Conservation (phyloP, 169 alveolate genomes). For the Amoebophrya sp. region DNA sequence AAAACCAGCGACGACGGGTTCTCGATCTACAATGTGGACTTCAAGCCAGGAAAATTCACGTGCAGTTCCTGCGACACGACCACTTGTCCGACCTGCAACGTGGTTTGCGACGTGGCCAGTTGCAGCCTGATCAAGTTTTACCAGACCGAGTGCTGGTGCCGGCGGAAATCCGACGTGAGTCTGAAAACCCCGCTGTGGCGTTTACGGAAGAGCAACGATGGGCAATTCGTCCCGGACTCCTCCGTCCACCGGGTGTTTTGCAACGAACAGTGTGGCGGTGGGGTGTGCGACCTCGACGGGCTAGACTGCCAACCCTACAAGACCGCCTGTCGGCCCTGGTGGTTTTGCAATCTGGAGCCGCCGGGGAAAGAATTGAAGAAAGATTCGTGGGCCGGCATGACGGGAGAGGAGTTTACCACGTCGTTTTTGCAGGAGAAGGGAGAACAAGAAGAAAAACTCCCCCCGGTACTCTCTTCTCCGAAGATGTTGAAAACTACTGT, state of each 20-base stretch:
- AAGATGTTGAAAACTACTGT: no score
- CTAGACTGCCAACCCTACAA: neutral
- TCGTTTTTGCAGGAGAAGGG: neutral
- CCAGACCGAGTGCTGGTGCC: neutral
- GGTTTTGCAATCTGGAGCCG: neutral
- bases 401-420: neutral
- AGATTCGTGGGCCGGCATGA: neutral
- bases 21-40: neutral
- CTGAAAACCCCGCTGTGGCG: neutral
- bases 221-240: neutral
- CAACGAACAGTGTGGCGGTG: neutral
- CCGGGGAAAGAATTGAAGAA: neutral
- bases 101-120: neutral
- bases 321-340: neutral
- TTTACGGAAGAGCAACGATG: neutral
- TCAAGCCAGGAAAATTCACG: neutral
- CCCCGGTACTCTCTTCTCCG: no score
- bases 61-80: neutral
- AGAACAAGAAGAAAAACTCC: neutral
- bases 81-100: neutral
- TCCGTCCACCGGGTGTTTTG: neutral
- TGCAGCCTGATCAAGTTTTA: neutral
- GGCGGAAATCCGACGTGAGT: neutral
- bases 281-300: neutral
- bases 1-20: neutral